Base-by-base conservation (phyloP, 1,139 yeast species). In the Debaryomycetaceae sp. region DNA sequence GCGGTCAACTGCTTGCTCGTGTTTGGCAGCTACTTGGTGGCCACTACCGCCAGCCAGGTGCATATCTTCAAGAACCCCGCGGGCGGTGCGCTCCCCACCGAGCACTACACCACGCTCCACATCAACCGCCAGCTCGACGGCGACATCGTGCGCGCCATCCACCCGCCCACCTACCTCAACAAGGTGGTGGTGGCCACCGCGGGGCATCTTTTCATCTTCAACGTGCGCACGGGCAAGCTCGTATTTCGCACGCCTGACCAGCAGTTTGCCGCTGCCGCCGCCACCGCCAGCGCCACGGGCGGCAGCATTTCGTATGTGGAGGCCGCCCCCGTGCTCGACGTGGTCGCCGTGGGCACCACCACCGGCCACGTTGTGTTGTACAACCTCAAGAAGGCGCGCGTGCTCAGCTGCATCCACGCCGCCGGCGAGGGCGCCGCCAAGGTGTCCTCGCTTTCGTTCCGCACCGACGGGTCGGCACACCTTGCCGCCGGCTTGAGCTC, bases 91-190 rank as follows among this genome's bases (percentile, higher is more conserved):
- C 64, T 62, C 40, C 72, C 86, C 13, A 68, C 78, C 13, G 82
- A 78, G 43, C 71, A 73, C 36, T 83, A 88, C 54, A 78, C 95
- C 4, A 65, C 78, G 10, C 58, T 86, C 33, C 55, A 63, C 31
- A 58, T 85, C 30, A 70, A 65, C 35, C 66, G 79, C 3, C 56
- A 64, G 18, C 57, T 79, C 11, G 79, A 79, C 42, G 96, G 95
- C 21, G 68, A 65, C 2, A 70, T 91, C 18, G 80, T 82, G 9
- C 80, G 79, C 21, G 45, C 88, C 17, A 49, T 76, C 8, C 99
- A 93, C 55, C 83, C 94, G 30, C 88, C 97, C 23, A 91, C 99
- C 0, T 89, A 91, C 51, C 61, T 93, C 50, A 93, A 93, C 64
- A 93, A 93, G 51, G 61, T 93, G 23, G 82, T 83, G 2, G 78